phyloP scores from a whole-genome alignment of 2,329 filamentous ascomycete genomes.

The Aspergillus quadrilineatus region DNA sequence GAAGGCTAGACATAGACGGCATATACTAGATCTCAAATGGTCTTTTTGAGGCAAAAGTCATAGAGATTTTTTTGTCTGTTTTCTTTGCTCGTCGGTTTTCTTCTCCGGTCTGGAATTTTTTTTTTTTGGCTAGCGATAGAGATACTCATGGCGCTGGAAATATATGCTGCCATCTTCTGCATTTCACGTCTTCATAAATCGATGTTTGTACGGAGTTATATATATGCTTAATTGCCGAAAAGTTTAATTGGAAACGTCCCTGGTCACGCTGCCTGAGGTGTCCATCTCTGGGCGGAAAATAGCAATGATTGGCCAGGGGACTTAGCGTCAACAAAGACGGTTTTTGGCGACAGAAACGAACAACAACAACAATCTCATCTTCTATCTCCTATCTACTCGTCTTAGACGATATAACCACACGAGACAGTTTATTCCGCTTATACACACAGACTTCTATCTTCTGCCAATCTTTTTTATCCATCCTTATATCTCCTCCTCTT shows the following conservation, averaged over 20 bases:
- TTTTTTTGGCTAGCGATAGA: neutral
- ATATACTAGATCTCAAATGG: constrained; percentile 6
- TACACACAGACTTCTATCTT: neutral
- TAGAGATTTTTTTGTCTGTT: neutral
- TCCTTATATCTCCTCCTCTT: constrained; percentile 1
- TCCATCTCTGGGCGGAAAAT: constrained; percentile 3
- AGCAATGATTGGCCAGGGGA: constrained; percentile 20
- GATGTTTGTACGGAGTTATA: too few species aligned
- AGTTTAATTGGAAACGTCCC: too few species aligned
- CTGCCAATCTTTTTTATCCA: constrained; percentile 7
- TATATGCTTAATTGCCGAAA: too few species aligned
- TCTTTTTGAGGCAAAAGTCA: constrained; percentile 11
- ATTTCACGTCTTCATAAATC: too few species aligned
- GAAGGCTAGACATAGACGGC: constrained; percentile 37
- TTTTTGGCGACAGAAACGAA: constrained; percentile 29
- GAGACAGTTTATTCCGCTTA: constrained; percentile 11
- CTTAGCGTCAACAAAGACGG: constrained; percentile 22
- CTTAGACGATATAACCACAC: constrained; percentile 3
- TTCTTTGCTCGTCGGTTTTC: neutral
- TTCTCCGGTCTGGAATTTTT: neutral
- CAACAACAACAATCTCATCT: constrained; percentile 15
- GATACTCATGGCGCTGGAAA: too few species aligned
- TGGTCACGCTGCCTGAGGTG: neutral
- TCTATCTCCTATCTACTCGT: constrained; percentile 4
- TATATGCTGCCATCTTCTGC: too few species aligned